Evolutionary conservation across 2,329 filamentous ascomycete genomes (phyloP).

Genomic region (Paracamarosporium sp.): DNA sequence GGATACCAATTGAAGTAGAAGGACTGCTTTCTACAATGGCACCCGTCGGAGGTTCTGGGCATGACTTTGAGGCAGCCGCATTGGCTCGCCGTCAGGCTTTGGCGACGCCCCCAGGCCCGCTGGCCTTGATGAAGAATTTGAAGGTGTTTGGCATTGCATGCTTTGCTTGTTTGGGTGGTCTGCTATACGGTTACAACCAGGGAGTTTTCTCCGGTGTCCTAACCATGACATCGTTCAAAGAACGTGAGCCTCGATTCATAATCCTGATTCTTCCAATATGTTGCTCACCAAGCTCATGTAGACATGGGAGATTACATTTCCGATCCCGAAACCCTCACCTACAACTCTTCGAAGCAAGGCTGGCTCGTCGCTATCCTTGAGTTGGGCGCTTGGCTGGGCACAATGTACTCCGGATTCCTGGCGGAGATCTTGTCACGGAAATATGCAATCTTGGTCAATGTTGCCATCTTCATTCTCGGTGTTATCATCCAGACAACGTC

Average conservation of each 20-base stretch:
- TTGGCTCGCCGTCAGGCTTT: conserved; percentile 50
- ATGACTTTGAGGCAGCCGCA: conserved; percentile 49
- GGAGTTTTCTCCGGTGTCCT: conserved; percentile 77
- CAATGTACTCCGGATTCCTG: conserved; percentile 72
- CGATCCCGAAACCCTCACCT: conserved; percentile 31
- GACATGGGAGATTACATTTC: conserved; percentile 51
- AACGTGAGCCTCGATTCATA: conserved; percentile 34
- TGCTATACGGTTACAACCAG: conserved; percentile 75
- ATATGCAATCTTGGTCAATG: conserved; percentile 71
- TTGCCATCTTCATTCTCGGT: conserved; percentile 71
- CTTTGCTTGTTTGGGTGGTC: conserved; percentile 60
- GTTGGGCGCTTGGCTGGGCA: conserved; percentile 78
- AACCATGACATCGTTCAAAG: conserved; percentile 56
- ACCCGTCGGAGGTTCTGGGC: conserved; percentile 41
- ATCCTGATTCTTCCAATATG: not conserved
- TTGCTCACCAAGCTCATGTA: conserved; percentile 15
- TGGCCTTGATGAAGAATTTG: conserved; percentile 59
- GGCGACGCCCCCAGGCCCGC: conserved; percentile 51
- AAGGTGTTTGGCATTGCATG: conserved; percentile 63
- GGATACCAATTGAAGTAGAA: not conserved
- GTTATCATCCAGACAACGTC: conserved; percentile 72
- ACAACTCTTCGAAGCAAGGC: conserved; percentile 51
- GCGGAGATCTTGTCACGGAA: conserved; percentile 74
- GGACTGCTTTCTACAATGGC: conserved; percentile 39
- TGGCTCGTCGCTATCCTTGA: conserved; percentile 71